Conservation (phyloP, 2,329 filamentous ascomycete species). For the Cercospora nicotianae region DNA sequence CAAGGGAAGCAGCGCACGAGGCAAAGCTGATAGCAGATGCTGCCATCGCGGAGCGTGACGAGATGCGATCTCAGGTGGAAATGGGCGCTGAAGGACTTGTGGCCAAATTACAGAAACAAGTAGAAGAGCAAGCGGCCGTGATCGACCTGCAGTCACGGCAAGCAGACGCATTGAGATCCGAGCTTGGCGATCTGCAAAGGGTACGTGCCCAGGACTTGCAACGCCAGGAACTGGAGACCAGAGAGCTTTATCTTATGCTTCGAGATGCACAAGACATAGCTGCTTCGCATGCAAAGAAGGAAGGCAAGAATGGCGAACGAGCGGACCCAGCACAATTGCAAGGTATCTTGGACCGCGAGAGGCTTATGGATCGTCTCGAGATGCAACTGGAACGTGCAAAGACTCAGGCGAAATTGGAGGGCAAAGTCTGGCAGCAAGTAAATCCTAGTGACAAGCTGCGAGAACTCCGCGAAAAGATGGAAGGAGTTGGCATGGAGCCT, state of each 20-base stretch:
- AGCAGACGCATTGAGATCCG: constrained; percentile 82
- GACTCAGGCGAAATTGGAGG: constrained; percentile 96
- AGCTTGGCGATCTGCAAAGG: constrained; percentile 82
- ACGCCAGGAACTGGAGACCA: constrained; percentile 90
- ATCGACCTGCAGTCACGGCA: constrained; percentile 87
- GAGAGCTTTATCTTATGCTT: constrained; percentile 97
- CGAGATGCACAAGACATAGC: constrained; percentile 95
- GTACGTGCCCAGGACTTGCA: constrained; percentile 87
- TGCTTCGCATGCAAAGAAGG: constrained; percentile 75
- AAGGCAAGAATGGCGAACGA: constrained; percentile 53
- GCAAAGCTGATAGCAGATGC: constrained; percentile 91
- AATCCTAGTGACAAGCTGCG: constrained; percentile 89
- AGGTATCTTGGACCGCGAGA: constrained; percentile 89
- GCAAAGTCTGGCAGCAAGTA: constrained; percentile 79
- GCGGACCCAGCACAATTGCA: constrained; percentile 76
- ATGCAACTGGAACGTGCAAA: constrained; percentile 96
- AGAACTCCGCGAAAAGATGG: constrained; percentile 93
- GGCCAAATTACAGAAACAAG: constrained; percentile 84
- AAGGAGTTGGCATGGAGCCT: constrained; percentile 54
- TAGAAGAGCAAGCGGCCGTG: constrained; percentile 88
- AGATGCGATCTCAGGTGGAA: constrained; percentile 85
- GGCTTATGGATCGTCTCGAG: constrained; percentile 88
- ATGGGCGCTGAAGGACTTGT: constrained; percentile 91
- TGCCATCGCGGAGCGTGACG: constrained; percentile 93
- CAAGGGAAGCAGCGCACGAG: constrained; percentile 86